phyloP scores from a whole-genome alignment of 1,139 yeast species.

The Pichia cactophila region DNA sequence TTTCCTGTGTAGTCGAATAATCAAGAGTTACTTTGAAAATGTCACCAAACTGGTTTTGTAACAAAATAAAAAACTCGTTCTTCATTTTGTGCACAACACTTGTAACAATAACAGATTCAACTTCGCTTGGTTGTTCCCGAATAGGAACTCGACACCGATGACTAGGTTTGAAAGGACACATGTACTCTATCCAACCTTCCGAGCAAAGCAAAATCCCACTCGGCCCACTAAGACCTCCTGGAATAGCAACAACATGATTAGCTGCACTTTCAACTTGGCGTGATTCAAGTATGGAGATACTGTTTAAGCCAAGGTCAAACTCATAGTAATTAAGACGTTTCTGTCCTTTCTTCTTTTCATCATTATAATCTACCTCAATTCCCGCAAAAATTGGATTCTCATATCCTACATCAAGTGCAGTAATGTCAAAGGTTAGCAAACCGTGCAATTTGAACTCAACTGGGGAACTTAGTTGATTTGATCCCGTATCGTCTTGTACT shows the following conservation, averaged over 20 bases:
- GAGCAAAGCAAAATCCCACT: slow-evolving; percentile 53
- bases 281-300: slow-evolving; percentile 48
- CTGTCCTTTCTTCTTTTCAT: slow-evolving; percentile 1
- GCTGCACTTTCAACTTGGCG: slow-evolving; percentile 36
- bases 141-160: slow-evolving; percentile 44
- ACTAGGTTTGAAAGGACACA: slow-evolving; percentile 30
- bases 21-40: slow-evolving; percentile 59
- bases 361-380: slow-evolving; percentile 55
- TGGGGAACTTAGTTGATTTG: slow-evolving; percentile 54
- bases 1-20: slow-evolving; percentile 28
- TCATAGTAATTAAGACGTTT: slow-evolving; percentile 59
- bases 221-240: slow-evolving; percentile 51
- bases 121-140: slow-evolving; percentile 37
- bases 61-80: slow-evolving; percentile 55
- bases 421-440: slow-evolving; percentile 45
- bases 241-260: slow-evolving; percentile 37
- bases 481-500: slow-evolving; percentile 32
- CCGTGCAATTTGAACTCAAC: slow-evolving; percentile 54
- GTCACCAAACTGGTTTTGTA: slow-evolving; percentile 72
- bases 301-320: slow-evolving; percentile 79
- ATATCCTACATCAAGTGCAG: slow-evolving; percentile 65
- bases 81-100: slow-evolving; percentile 62
- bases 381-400: slow-evolving; percentile 83
- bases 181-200: slow-evolving; percentile 38
- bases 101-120: slow-evolving; percentile 38